Conservation (phyloP, 768 basidiomycete species). For the Cystobasidium tubakii region DNA sequence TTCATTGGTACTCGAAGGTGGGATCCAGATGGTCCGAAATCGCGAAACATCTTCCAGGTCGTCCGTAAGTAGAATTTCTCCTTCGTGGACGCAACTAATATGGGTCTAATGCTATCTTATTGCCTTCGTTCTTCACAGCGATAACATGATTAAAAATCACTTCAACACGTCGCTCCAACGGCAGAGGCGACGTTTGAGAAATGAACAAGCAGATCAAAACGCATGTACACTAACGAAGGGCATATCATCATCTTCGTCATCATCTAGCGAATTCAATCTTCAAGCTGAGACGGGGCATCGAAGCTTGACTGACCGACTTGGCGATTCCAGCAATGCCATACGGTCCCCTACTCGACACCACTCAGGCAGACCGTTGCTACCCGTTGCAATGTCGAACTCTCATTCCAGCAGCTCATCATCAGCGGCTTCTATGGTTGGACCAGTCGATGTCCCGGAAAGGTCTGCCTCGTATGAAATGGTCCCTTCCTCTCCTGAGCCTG, state of each 20-base stretch:
- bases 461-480: no score
- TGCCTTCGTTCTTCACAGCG: constrained; percentile 21
- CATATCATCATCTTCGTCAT: no score
- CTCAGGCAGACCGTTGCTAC: no score
- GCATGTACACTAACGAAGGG: not conserved
- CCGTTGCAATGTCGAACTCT: not conserved
- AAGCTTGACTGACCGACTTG: no score
- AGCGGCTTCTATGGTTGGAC: not conserved
- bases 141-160: constrained; percentile 46
- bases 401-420: not conserved
- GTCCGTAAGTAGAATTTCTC: constrained; percentile 40
- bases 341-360: no score
- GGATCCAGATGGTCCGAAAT: constrained; percentile 46
- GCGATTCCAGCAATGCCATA: no score
- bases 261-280: no score
- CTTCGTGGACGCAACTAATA: no score
- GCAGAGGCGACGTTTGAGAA: not conserved
- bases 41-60: constrained; percentile 43
- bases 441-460: no score
- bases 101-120: no score
- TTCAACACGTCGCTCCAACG: constrained; percentile 42
- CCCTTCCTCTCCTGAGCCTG: no score
- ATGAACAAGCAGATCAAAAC: not conserved
- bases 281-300: no score
- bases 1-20: constrained; percentile 36